Evolutionary conservation across 345 rosid species (phyloP), one percentile per base, ranked within the genome.

Genomic region (Camelina hispida): DNA sequence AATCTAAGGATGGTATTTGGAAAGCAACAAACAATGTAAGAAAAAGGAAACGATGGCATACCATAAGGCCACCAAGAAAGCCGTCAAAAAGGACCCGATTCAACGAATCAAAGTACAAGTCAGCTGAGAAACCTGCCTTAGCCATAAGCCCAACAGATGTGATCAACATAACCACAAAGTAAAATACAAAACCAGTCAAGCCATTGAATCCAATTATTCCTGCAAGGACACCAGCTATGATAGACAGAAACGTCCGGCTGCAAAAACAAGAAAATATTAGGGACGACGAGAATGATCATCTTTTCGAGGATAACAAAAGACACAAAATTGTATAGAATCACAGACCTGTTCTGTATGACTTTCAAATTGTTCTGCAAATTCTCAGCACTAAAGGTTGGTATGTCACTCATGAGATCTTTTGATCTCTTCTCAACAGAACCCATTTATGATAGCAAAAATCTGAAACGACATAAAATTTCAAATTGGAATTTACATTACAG

Each of bases 241-340:
- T 89, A 14, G 98, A 95, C 83, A 95, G 80, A 76, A 95, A 95
- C 10, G 98, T 95, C 52, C 96, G 98, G 82, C 98, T 95, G 86
- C 90, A 89, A 67, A 66, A 6, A 16, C 18, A 16, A 68, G 25
- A 66, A 38, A 3, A 34, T 17, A 2, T 16, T 1, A 38, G 7
- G 0, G 20, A 69, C 32, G 44, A 22, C 23, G 43, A 69, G 64
- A 69, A 55, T 4, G 18, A 58, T 48, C 60, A 47, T 62, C 16
- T 13, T 60, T 18, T 43, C 7, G 4, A 5, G 13, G 62, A 70
- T 11, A 53, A 20, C 16, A 0, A 62, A 37, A 23, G 16, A 56
- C 52, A 35, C 1, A 17, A n/a, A 12, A 18, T 0, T 10, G 42
- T 5, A 35, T 16, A 0, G 32, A 79, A 84, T 76, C 78, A 52